phyloP scores from a whole-genome alignment of 2,329 filamentous ascomycete species.

The Alternaria arbusti region DNA sequence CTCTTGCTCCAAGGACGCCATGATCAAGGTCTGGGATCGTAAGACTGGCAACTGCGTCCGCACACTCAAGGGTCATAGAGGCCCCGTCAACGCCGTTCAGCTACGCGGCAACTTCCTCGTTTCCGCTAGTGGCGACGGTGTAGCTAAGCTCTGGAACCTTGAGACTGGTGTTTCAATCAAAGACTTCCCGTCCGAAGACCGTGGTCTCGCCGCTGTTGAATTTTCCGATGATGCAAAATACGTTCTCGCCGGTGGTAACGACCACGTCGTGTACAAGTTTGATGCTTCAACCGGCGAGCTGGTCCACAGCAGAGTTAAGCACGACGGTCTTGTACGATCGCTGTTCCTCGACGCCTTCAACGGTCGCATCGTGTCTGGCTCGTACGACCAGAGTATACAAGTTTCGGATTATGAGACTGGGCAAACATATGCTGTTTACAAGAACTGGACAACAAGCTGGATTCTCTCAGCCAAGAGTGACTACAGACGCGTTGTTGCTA shows the following conservation, averaged over 20 bases:
- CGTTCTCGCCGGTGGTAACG: conserved; percentile 92
- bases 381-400: conserved; percentile 94
- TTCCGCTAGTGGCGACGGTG: conserved; percentile 90
- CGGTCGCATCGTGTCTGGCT: conserved; percentile 85
- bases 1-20: conserved; percentile 95
- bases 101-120: conserved; percentile 91
- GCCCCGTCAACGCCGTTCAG: conserved; percentile 96
- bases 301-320: conserved; percentile 79
- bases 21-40: conserved; percentile 94
- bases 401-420: conserved; percentile 89
- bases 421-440: conserved; percentile 78
- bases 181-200: conserved; percentile 88
- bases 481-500: conserved; percentile 91
- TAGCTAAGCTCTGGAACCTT: conserved; percentile 95
- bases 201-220: conserved; percentile 93
- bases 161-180: conserved; percentile 86
- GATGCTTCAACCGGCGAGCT: conserved; percentile 89
- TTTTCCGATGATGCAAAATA: conserved; percentile 95
- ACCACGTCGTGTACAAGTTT: conserved; percentile 95
- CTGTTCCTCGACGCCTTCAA: conserved; percentile 89
- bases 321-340: conserved; percentile 84
- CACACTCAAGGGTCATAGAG: conserved; percentile 82
- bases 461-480: conserved; percentile 95
- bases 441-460: conserved; percentile 97
- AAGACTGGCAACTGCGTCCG: conserved; percentile 76